Evolutionary conservation across 2,329 filamentous ascomycete species (phyloP), one percentile per base, ranked within the genome.

Genomic region (Aspergillus spinulosporus): DNA sequence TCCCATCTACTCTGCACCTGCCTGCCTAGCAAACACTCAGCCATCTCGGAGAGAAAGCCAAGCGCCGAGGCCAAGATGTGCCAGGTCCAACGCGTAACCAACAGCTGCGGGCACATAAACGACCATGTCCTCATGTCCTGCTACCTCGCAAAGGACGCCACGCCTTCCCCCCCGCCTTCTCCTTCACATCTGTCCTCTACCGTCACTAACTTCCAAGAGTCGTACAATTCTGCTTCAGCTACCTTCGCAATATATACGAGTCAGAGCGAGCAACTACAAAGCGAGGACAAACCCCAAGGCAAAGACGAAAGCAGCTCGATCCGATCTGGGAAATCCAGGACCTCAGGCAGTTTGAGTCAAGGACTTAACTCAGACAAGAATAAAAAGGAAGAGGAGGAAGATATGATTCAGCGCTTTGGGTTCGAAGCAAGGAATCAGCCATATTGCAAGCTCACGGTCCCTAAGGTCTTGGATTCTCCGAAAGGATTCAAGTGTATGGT

Each of bases 21-120:
- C 4, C 11, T 37, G 9, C 34, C 9, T 12, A 37, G 7, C 28
- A 5, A n/a, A 4, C 31, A 12, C 42, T 40, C 11, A 34, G 7
- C 28, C 29, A 12, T n/a, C n/a, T 43, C 21, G 21, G 21, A 21
- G 21, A 21, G 21, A 21, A 21, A 21, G 21, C 21, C 21, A 21
- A 21, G 21, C 21, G 21, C 21, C 21, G 21, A 46, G 14, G 34
- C 29, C 31, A 54, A 49, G 9, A 67, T 66, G 64, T 66, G 63
- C 49, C 48, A 61, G 4, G 59, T 65, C 7, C 61, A 65, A 26
- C 58, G 64, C 39, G 60, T 65, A 21, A 46, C n/a, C 4, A 66
- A 66, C 57, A 56, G 40, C 46, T 65, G 64, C 56, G 59, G 60
- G n/a, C 65, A 67, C 44, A 52, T 45, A 9, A 66, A 66, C 49